phyloP scores from a whole-genome alignment of 768 basidiomycete species.

The Rickenella mellea region DNA sequence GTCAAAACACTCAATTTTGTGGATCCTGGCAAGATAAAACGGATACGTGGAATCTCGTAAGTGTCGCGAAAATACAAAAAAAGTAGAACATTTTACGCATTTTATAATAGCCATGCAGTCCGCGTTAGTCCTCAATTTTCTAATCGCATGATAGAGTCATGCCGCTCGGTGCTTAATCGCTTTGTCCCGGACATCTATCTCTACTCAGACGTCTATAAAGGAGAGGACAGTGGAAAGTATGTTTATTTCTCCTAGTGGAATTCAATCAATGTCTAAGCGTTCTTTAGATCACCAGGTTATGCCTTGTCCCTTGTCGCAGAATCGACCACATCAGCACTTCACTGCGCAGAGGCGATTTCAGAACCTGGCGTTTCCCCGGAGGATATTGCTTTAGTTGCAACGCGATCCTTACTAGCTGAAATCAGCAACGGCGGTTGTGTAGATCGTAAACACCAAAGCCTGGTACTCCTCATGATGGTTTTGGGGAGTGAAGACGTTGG shows the following conservation, averaged over 20 bases:
- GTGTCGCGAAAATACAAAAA: conserved; percentile 22
- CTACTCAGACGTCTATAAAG: conserved; percentile 97
- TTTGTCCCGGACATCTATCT: conserved; percentile 98
- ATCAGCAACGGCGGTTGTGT: conserved; percentile 81
- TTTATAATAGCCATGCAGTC: conserved; percentile 69
- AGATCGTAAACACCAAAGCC: conserved; percentile 78
- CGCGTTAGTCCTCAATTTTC: conserved; percentile 96
- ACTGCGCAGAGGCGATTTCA: conserved; percentile 82
- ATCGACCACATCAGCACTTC: conserved; percentile 82
- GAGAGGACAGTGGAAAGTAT: conserved; percentile 93
- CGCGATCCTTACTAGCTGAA: conserved; percentile 70
- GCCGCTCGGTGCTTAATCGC: conserved; percentile 86
- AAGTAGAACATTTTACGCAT: conserved; percentile 5
- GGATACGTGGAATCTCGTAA: conserved; percentile 92
- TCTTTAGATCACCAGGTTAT: conserved; percentile 84
- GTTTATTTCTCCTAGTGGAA: conserved; percentile 19
- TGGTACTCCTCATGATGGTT: conserved; percentile 85
- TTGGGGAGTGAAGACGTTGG: conserved; percentile 98
- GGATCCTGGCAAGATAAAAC: conserved; percentile 83
- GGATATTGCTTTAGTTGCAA: conserved; percentile 79
- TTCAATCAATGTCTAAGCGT: neutral
- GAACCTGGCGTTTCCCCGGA: conserved; percentile 81
- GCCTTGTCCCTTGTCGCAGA: conserved; percentile 86
- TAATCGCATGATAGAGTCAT: conserved; percentile 93
- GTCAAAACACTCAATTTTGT: conserved; percentile 90